Percentiles rank a stretch among this genome's conserved stretches.
These are phyloP conservation scores for Scutellaria barbata DNA, from an alignment of 257 asterid genomes.

Conservation along the genomic window DNA sequence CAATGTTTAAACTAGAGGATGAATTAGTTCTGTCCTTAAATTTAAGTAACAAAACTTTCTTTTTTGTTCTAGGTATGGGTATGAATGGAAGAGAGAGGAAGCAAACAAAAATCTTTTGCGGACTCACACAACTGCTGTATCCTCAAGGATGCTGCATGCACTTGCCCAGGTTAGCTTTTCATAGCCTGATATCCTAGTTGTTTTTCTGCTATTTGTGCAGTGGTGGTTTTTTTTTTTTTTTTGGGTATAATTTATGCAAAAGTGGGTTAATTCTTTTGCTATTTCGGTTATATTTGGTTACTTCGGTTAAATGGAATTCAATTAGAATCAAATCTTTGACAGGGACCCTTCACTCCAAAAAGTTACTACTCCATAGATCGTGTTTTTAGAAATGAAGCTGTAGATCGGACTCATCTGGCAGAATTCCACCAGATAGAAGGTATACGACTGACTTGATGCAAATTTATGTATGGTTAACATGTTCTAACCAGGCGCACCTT, in stretches of 20 bases:
- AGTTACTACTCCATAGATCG: slow-evolving; percentile 95
- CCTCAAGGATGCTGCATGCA: slow-evolving; percentile 88
- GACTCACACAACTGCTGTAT: slow-evolving; percentile 98
- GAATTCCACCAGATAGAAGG: slow-evolving; percentile 99
- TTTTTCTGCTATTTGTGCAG: not conserved
- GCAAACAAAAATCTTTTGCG: slow-evolving; percentile 95
- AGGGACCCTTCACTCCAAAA: slow-evolving; percentile 86
- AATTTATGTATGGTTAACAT: not conserved
- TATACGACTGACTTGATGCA: slow-evolving; percentile 25
- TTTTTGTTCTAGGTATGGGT: slow-evolving; percentile 63
- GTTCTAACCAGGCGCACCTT: not conserved
- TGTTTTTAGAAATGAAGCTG: slow-evolving; percentile 98
- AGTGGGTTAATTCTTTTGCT: too few relatives aligned
- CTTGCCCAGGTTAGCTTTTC: slow-evolving; percentile 77
- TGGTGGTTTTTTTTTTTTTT: too few relatives aligned
- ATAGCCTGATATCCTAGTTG: slow-evolving; percentile 6
- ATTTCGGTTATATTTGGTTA: not conserved
- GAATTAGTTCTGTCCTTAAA: slow-evolving; percentile 24
- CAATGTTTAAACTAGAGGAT: slow-evolving; percentile 14
- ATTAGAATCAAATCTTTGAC: slow-evolving; percentile 31
- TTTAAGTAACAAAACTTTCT: slow-evolving; percentile 12
- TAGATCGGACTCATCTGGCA: slow-evolving; percentile 97
- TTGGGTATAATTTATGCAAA: too few relatives aligned
- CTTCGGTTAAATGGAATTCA: slow-evolving; percentile 21
- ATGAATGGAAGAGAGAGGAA: slow-evolving; percentile 97